Evolutionary conservation across 2,329 filamentous ascomycete genomes (phyloP), one percentile per base, ranked within the genome.

Genomic region (Huntiella bhutanensis): DNA sequence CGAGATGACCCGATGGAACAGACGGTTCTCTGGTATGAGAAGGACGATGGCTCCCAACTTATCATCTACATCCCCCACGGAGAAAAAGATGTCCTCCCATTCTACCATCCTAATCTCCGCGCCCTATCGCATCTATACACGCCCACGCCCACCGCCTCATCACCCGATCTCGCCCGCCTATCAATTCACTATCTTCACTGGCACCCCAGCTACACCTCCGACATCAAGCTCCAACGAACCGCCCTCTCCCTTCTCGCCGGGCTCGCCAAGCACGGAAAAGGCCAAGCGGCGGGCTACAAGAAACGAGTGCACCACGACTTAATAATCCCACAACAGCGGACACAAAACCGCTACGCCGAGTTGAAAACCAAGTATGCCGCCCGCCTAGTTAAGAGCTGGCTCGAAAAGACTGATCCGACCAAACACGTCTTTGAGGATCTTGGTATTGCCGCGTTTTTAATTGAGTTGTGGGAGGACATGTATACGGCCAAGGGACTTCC

Each of bases 351-450:
- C 0, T 96, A 95, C 58, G 70, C 79, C 0, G 66, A 69, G 13
- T 69, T 98, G 5, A 96, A 96, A 62, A 66, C 73, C 45, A 80
- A 73, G 54, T 86, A 96, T 58, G 85, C 84, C 1, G 71, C 73
- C 15, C 56, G 62, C 1, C 64, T 98, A 10, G 79, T 86, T 11
- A 61, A 73, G n/a, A 64, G 62, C 1, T 98, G 88, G 91, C 77
- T 77, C 11, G 91, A 96, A 63, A 71, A 72, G 44, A 96, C 87
- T 0, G 86, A 93, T 57, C 83, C 87, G 0, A 67, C 68, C 12
- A 98, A 96, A 59, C 87, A 96, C 57, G 85, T 96, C 2, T 96
- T 95, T 60, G 91, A 98, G 58, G 88, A 96, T 57, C 64, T 98
- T 15, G 73, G 77, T 3, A 95, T 98, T 51, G 82, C 88, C 0